Conservation (phyloP, 2,329 filamentous ascomycete species). For the Monilinia fructigena region DNA sequence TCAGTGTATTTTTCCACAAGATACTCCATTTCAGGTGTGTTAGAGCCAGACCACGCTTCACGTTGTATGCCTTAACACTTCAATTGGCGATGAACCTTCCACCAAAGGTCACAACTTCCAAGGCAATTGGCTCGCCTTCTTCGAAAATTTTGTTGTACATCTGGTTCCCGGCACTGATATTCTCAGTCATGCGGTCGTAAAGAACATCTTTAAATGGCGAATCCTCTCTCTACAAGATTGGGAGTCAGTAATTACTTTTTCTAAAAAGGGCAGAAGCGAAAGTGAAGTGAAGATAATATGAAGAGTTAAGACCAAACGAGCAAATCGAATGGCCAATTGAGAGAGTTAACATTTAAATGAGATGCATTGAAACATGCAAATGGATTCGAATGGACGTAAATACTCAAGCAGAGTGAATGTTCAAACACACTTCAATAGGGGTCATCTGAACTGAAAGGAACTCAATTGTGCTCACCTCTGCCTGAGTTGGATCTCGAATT, state of each 20-base stretch:
- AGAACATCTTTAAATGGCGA: constrained; percentile 67
- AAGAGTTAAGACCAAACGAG: not conserved
- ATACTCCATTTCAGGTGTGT: constrained; percentile 88
- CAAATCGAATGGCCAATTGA: not conserved
- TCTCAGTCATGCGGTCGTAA: constrained; percentile 95
- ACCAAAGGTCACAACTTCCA: constrained; percentile 78
- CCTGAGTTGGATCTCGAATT: constrained; percentile 53
- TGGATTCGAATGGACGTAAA: not conserved
- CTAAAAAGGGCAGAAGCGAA: not conserved
- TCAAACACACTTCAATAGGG: too few species aligned
- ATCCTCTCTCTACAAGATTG: constrained; percentile 41
- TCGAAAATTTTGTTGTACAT: constrained; percentile 76
- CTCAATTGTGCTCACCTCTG: constrained; percentile 8
- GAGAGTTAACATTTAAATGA: not conserved
- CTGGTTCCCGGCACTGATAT: constrained; percentile 65
- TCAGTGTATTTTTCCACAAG: constrained; percentile 78
- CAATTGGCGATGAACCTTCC: constrained; percentile 62
- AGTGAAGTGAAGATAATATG: not conserved
- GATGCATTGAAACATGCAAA: not conserved
- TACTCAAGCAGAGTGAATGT: not conserved
- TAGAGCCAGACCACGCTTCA: constrained; percentile 77
- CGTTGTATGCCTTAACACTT: constrained; percentile 80
- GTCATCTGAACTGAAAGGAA: not conserved
- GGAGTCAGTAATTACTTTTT: not conserved
- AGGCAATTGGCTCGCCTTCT: constrained; percentile 58